Base-by-base conservation (phyloP, 441 rosid species). In the Croton setiger region DNA sequence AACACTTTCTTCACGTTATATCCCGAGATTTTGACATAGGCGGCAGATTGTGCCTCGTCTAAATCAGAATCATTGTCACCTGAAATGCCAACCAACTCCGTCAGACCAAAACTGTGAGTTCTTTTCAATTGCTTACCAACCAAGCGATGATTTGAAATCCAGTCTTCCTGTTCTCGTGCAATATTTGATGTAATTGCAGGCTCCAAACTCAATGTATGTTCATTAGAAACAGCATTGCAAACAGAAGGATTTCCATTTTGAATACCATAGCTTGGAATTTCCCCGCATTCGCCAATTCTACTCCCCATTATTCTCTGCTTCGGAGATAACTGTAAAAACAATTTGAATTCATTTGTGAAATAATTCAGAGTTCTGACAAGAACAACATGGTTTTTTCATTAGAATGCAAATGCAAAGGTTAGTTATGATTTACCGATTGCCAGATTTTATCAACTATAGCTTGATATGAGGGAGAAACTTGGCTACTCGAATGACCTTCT, bases 1-100 rank as follows among this genome's bases (percentile, higher is more conserved):
- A 18, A 60, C 37, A 17, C 60, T 52, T 35, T 17, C 51, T 69
- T 60, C 37, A 69, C 73, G 7, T 15, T 21, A 23, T 69, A 69
- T 51, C 64, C 72, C 10, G n/a, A 7, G 15, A 68, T 47, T n/a
- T 4, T 11, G 18, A 47, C 17, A 53, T 10, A 0, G 35, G 64
- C 47, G 3, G 58, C 4, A 7, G 57, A 69, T 47, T 59, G 48
- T 36, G 3, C 65, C 58, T 33, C 58, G 11, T 69, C 59, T 17
- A 18, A 7, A 48, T 14, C 52, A 41, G 37, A 37, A 41, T 61
- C 67, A 17, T 49, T 51, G 51, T 48, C 53, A 39, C 14, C 49
- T 10, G 61, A 31, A 51, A 51, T 52, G 27, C 13, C n/a, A 7
- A 39, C 51, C 45, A 70, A 61, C 41, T 61, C 73, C 15, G 73